These are phyloP conservation scores for Physcomitrellopsis africana DNA, from an alignment of 225 moss, liverwort and hornwort genomes.

Conservation along the genomic window DNA sequence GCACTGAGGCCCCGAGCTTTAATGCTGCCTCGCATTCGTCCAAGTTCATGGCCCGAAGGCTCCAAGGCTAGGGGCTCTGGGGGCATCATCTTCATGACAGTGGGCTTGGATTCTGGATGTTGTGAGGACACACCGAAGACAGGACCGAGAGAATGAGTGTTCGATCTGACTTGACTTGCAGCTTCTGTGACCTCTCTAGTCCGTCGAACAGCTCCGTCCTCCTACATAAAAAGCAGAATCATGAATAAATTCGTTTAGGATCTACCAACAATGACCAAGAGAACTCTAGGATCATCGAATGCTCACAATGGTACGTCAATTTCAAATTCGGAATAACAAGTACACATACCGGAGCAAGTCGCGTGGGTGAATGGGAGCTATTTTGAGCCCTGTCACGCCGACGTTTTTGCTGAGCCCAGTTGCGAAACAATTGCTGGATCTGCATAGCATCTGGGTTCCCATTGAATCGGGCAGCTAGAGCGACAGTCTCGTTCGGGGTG, in stretches of 20 bases:
- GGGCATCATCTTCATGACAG: background rate
- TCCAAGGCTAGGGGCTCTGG: background rate
- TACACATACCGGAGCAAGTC: constrained; percentile 5
- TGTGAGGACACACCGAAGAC: background rate
- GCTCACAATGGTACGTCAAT: background rate
- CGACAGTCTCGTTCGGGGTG: constrained; percentile 30
- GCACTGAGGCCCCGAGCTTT: constrained; percentile 8
- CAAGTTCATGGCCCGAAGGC: background rate
- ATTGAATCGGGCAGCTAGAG: constrained; percentile 30
- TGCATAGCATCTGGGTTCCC: constrained; percentile 32
- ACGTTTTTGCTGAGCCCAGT: constrained; percentile 32
- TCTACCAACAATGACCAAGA: background rate
- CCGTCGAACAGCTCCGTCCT: background rate
- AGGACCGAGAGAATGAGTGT: background rate
- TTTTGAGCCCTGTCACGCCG: background rate
- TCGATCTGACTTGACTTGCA: background rate
- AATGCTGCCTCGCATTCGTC: background rate
- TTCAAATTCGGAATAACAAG: background rate
- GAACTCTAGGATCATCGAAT: background rate
- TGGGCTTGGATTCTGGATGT: constrained; percentile 1
- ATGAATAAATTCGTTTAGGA: background rate
- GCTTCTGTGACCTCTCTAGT: background rate
- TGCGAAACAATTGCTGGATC: constrained; percentile 42
- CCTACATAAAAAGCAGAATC: background rate
- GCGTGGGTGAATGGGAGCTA: constrained; percentile 1